Percentiles rank a stretch among this genome's conserved stretches.
Evolutionary conservation across 352 stramenopile species (phyloP).

Genomic region (Globisporangium ultimum): DNA sequence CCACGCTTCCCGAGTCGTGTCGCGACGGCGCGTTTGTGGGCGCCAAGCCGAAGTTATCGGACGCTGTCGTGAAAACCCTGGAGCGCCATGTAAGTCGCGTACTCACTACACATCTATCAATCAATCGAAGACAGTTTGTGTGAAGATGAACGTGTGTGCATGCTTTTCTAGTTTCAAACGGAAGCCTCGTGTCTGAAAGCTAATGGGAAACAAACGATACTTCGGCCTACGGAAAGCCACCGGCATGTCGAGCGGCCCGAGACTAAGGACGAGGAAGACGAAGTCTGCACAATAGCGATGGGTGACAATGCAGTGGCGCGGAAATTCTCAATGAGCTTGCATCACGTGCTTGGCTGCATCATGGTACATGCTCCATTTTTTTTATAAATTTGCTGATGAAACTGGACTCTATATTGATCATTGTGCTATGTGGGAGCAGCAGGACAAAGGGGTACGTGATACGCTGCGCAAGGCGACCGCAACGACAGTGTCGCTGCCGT

Average conservation of each 20-base stretch:
- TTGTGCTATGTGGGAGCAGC: constrained; percentile 11
- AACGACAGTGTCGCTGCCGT: constrained; percentile 32
- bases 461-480: constrained; percentile 34
- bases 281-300: no score
- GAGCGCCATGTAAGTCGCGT: constrained; percentile 23
- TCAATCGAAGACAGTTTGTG: no score
- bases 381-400: background rate
- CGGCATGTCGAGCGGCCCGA: constrained; percentile 8
- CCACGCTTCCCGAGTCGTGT: constrained; percentile 19
- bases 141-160: background rate
- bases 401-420: no score
- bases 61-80: constrained; percentile 2
- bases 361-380: constrained; percentile 15
- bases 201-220: background rate
- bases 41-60: background rate
- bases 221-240: background rate
- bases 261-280: constrained; percentile 7
- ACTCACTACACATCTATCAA: no score
- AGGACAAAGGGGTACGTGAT: constrained; percentile 36
- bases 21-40: constrained; percentile 5
- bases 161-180: constrained; percentile 14
- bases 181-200: constrained; percentile 4
- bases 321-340: constrained; percentile 29
- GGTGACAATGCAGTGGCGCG: constrained; percentile 12
- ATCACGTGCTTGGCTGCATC: constrained; percentile 20